Percentiles rank a stretch among this genome's conserved stretches.
These are phyloP conservation scores for Paulinella micropora DNA, from an alignment of 78 protist species.

Conservation along the genomic window DNA sequence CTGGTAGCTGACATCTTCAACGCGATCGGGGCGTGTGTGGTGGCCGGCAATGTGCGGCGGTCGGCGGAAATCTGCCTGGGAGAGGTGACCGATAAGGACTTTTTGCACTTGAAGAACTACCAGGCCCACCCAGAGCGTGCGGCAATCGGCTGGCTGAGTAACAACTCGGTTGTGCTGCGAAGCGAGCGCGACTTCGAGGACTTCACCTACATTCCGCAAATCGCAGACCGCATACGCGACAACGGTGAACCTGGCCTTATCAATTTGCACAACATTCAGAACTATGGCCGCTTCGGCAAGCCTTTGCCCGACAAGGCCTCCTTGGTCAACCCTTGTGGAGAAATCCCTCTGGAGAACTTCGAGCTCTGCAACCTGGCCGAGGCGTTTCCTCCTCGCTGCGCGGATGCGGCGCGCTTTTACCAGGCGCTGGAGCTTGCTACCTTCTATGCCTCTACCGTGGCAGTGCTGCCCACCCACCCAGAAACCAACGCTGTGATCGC, in stretches of 20 bases:
- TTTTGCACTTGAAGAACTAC: conserved; percentile 59
- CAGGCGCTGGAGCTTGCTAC: conserved; percentile 52
- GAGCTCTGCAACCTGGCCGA: conserved; percentile 76
- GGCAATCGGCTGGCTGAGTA: conserved; percentile 62
- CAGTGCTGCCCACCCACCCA: conserved; percentile 71
- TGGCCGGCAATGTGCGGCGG: conserved; percentile 56
- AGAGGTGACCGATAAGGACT: conserved; percentile 38
- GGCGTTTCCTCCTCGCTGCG: conserved; percentile 63
- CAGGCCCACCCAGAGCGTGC: conserved; percentile 55
- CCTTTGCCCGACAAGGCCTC: conserved; percentile 22
- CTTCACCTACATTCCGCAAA: too few relatives aligned
- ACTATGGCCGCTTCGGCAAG: conserved; percentile 32
- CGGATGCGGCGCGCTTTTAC: conserved; percentile 36
- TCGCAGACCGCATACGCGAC: conserved; percentile 23
- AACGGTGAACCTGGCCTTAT: conserved; percentile 86
- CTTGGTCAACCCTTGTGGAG: conserved; percentile 78
- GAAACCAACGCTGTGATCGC: conserved; percentile 57
- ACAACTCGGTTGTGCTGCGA: conserved; percentile 53
- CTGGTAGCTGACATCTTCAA: conserved; percentile 80
- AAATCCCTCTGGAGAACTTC: conserved; percentile 68
- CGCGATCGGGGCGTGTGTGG: conserved; percentile 62
- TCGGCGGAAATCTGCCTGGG: conserved; percentile 79
- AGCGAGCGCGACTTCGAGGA: conserved; percentile 63
- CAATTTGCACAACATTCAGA: conserved; percentile 68
- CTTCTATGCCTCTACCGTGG: conserved; percentile 72